These are phyloP conservation scores for Teratosphaeria gauchensis DNA, from an alignment of 2,329 filamentous ascomycete species.

Conservation along the genomic window DNA sequence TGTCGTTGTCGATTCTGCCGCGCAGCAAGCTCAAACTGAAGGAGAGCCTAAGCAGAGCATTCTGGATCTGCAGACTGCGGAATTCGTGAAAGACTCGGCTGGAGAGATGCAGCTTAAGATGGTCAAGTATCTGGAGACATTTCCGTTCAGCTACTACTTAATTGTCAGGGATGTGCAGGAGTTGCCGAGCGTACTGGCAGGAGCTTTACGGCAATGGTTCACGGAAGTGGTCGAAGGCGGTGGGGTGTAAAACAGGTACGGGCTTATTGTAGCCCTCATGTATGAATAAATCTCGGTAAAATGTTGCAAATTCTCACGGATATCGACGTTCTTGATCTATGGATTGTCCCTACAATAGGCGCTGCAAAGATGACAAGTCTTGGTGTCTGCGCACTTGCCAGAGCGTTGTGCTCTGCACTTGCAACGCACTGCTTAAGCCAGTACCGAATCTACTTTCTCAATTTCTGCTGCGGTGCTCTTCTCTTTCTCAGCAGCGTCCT, in stretches of 20 bases:
- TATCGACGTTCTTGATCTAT: neutral
- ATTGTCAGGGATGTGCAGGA: conserved; percentile 89
- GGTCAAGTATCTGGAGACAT: conserved; percentile 85
- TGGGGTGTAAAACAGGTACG: neutral
- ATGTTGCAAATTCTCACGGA: neutral
- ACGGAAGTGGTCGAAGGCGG: conserved; percentile 50
- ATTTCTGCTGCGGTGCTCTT: neutral
- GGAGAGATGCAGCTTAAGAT: conserved; percentile 63
- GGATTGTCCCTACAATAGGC: neutral
- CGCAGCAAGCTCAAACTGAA: conserved; percentile 7
- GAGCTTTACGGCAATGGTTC: conserved; percentile 92
- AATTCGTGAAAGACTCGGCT: conserved; percentile 61
- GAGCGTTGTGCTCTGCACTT: too few relatives aligned
- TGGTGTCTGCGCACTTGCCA: too few relatives aligned
- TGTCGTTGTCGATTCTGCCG: conserved; percentile 72
- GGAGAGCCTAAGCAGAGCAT: conserved; percentile 51
- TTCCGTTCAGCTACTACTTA: conserved; percentile 94
- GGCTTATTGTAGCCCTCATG: neutral
- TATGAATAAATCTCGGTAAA: too few relatives aligned
- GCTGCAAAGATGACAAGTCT: neutral
- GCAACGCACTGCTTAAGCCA: neutral
- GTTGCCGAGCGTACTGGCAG: conserved; percentile 77
- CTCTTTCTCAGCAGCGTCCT: conserved; percentile 1
- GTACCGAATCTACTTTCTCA: conserved; percentile 1
- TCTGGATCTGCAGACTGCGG: conserved; percentile 77